These are phyloP conservation scores for Diaporthe helianthi DNA, from an alignment of 2,329 filamentous ascomycete genomes.

Conservation along the genomic window DNA sequence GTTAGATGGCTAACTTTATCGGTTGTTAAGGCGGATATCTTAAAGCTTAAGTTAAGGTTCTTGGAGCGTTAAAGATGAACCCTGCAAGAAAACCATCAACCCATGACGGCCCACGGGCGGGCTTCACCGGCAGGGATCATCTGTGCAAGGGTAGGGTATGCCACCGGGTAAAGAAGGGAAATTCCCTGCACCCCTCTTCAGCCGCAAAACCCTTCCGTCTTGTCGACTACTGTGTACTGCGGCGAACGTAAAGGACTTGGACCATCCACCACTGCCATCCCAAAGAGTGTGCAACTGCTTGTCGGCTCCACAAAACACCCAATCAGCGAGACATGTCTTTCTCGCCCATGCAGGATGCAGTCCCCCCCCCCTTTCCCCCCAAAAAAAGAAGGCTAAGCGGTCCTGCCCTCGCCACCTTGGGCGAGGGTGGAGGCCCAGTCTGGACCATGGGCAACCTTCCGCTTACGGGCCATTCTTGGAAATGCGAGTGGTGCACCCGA, in stretches of 20 bases:
- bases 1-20: too few species aligned
- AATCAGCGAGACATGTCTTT: slow-evolving; percentile 26
- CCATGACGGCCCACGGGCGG: not conserved
- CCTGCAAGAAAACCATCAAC: not conserved
- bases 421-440: slow-evolving; percentile 5
- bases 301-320: slow-evolving; percentile 17
- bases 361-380: not conserved
- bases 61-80: not conserved
- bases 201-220: slow-evolving; percentile 5
- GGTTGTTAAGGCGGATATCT: not conserved
- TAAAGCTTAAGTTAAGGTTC: not conserved
- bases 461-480: slow-evolving; percentile 10
- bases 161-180: slow-evolving; percentile 7
- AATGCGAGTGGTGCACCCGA: not conserved
- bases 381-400: slow-evolving; percentile 21
- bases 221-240: slow-evolving; percentile 9
- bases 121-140: not conserved
- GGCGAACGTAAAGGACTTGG: slow-evolving; percentile 11
- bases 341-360: slow-evolving; percentile 25
- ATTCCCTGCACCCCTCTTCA: slow-evolving; percentile 19
- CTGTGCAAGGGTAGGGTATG: slow-evolving; percentile 1
- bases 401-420: slow-evolving; percentile 29
- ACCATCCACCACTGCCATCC: slow-evolving; percentile 26
- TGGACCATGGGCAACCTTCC: slow-evolving; percentile 8
- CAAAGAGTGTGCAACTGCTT: slow-evolving; percentile 1